These are phyloP conservation scores for Gossypium australe DNA, from an alignment of 345 rosid species.

Conservation along the genomic window DNA sequence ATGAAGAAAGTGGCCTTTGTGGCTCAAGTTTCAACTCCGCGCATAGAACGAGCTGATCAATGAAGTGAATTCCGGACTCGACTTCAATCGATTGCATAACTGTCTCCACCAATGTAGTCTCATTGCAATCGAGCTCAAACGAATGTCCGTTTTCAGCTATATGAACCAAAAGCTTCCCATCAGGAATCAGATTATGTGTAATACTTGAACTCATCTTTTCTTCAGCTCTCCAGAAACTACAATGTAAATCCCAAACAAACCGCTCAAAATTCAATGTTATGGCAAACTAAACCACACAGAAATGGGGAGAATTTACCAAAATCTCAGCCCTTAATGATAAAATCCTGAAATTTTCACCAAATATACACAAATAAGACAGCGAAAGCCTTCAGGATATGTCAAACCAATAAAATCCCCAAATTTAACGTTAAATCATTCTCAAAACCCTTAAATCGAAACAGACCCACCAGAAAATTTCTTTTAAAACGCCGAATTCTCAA, in stretches of 20 bases:
- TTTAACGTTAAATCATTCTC: slow-evolving; percentile 22
- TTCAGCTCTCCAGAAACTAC: slow-evolving; percentile 16
- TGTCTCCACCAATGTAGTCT: slow-evolving; percentile 56
- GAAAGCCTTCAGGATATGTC: slow-evolving; percentile 3
- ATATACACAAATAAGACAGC: slow-evolving; percentile 18
- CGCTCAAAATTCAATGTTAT: slow-evolving; percentile 15
- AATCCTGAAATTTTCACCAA: slow-evolving; percentile 20
- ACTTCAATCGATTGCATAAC: slow-evolving; percentile 70
- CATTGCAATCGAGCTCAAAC: slow-evolving; percentile 61
- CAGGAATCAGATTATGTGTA: slow-evolving; percentile 40
- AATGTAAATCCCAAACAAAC: slow-evolving; percentile 14
- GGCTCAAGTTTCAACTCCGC: slow-evolving; percentile 80
- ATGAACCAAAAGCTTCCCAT: slow-evolving; percentile 72
- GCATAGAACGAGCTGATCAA: slow-evolving; percentile 85
- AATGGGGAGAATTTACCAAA: not conserved
- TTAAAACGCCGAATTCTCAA: slow-evolving; percentile 19
- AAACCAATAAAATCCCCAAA: slow-evolving; percentile 13
- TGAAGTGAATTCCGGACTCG: slow-evolving; percentile 44
- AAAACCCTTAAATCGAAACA: slow-evolving; percentile 19
- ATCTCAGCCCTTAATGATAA: slow-evolving; percentile 16
- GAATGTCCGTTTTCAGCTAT: slow-evolving; percentile 89
- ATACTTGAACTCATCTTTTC: slow-evolving; percentile 68
- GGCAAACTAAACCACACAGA: slow-evolving; percentile 4
- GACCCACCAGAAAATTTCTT: slow-evolving; percentile 19
- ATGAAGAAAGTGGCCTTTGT: slow-evolving; percentile 62